Base-by-base conservation (phyloP, 441 rosid species). In the Erysimum pusillum region DNA sequence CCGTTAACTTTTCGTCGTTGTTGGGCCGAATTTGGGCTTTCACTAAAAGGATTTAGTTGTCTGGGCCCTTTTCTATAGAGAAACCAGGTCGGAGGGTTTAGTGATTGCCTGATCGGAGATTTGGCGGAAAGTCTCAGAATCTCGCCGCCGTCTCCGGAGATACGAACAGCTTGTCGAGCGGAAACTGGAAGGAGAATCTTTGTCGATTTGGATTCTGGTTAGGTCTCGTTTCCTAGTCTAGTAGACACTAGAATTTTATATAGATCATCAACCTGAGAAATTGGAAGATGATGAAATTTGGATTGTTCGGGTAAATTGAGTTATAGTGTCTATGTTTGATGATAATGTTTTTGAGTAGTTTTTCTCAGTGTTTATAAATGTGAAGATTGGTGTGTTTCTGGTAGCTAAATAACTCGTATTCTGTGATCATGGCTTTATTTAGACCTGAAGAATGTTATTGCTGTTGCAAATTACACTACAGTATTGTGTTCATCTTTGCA, bases 21-120 rank as follows among this genome's bases (percentile, higher is more conserved):
- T 6, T 76, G 61, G 80, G 75, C 66, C 9, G 2, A 8, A 25
- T 0, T 25, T 57, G 67, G 72, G 72, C 41, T 18, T 53, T 52
- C 0, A 3, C 1, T 38, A 8, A 8, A 15, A 41, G 5, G 17
- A 6, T 62, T 73, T 32, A 5, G 0, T 53, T 4, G 2, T 10
- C 20, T 32, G 17, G 63, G 63, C 76, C 7, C 7, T 39, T 63
- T 4, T 28, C 31, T 28, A 28, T 28, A 28, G 31, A 28, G 31
- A 28, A 28, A 28, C 31, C 31, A 28, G 31, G 38, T 35, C 38
- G 44, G 44, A 42, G 6, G 1, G 46, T 42, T 42, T 42, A 42
- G 46, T 42, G 46, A 42, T 28, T 0, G 31, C 31, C 31, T 28
- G 31, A 28, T 28, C 31, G 31, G 31, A 28, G 31, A 28, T 28